Evolutionary conservation across 768 basidiomycete species (phyloP).

Genomic region (Neoboletus magnificus): DNA sequence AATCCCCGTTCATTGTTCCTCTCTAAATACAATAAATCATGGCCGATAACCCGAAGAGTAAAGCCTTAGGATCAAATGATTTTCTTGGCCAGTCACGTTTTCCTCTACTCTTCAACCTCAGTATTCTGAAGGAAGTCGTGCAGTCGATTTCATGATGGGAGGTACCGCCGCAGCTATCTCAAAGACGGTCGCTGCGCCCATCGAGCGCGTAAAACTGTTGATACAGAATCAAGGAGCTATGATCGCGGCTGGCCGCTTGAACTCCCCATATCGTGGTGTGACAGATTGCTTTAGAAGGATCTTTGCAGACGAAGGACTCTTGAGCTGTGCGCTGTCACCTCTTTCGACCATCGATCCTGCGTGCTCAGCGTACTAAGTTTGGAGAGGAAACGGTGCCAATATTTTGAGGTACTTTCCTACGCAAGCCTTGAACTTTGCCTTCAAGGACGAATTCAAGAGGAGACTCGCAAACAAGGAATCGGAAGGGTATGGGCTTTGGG

Average conservation of each 20-base stretch:
- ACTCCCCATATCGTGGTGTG: conserved; percentile 36
- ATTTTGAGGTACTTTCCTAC: conserved; percentile 46
- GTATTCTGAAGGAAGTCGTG: background rate
- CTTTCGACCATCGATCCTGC: background rate
- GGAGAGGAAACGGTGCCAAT: conserved; percentile 45
- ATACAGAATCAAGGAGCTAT: conserved; percentile 41
- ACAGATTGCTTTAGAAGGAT: conserved; percentile 35
- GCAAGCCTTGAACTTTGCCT: conserved; percentile 46
- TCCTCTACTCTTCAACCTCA: background rate
- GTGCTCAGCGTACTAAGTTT: conserved; percentile 29
- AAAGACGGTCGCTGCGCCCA: conserved; percentile 39
- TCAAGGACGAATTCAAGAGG: conserved; percentile 43
- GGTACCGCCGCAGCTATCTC: conserved; percentile 36
- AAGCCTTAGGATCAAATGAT: conserved; percentile 2
- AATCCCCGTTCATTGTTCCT: conserved; percentile 21
- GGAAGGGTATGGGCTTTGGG: conserved; percentile 38
- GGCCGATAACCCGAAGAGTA: conserved; percentile 1
- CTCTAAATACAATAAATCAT: background rate
- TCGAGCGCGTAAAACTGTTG: conserved; percentile 39
- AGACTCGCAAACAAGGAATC: conserved; percentile 36
- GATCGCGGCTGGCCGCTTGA: conserved; percentile 35
- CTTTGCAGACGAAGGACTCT: conserved; percentile 36
- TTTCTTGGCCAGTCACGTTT: conserved; percentile 17
- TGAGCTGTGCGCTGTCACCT: conserved; percentile 29
- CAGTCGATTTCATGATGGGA: conserved; percentile 39